Evolutionary conservation across 129 eudicot species (phyloP).

Genomic region (Saposhnikovia divaricata): DNA sequence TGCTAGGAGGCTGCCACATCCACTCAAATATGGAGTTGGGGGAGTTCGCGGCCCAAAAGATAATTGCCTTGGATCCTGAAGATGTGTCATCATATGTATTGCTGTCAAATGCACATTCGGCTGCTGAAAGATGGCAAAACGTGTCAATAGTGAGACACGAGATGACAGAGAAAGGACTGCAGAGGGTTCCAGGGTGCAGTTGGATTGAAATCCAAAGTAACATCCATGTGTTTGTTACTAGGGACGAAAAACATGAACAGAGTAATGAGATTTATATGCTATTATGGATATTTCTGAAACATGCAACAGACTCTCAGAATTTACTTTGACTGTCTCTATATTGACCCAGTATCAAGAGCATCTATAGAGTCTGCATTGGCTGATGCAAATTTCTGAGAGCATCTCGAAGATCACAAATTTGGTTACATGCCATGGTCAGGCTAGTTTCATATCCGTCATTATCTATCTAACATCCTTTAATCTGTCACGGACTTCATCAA

Average conservation of each 20-base stretch:
- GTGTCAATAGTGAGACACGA: slow-evolving; percentile 35
- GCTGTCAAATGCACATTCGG: slow-evolving; percentile 75
- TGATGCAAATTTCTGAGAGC: not conserved
- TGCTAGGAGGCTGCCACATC: slow-evolving; percentile 74
- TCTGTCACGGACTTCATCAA: not conserved
- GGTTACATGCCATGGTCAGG: not conserved
- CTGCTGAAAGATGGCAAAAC: slow-evolving; percentile 58
- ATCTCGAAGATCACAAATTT: not conserved
- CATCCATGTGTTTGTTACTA: slow-evolving; percentile 52
- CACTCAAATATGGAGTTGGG: slow-evolving; percentile 53
- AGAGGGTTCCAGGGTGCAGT: slow-evolving; percentile 65
- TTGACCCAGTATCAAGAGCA: slow-evolving; percentile 2
- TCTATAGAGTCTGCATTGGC: not conserved
- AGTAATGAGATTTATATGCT: slow-evolving; percentile 32
- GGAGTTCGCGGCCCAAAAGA: slow-evolving; percentile 43
- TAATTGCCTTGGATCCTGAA: slow-evolving; percentile 59
- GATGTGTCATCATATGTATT: slow-evolving; percentile 67
- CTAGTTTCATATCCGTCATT: not conserved
- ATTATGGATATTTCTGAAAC: slow-evolving; percentile 32
- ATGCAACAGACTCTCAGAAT: slow-evolving; percentile 21
- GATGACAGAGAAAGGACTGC: slow-evolving; percentile 56
- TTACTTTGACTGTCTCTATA: not conserved
- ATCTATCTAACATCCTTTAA: not conserved
- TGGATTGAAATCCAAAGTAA: slow-evolving; percentile 55
- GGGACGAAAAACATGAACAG: slow-evolving; percentile 29